Conservation (phyloP, 306 rosid genomes). For the Mimosa pudica region DNA sequence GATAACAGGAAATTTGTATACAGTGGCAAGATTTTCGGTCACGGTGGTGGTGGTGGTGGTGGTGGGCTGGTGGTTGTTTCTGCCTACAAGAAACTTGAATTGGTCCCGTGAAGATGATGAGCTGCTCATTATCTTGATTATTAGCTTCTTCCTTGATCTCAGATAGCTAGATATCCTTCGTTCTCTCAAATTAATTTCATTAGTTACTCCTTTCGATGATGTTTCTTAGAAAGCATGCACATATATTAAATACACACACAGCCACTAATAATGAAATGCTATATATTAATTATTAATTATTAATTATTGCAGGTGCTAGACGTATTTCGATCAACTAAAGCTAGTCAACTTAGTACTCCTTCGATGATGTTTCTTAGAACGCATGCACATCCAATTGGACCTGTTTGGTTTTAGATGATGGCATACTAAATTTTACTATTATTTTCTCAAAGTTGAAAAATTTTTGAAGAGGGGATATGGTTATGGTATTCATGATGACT, state of each 20-base stretch:
- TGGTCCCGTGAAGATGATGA: conserved; percentile 30
- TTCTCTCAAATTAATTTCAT: too few species aligned
- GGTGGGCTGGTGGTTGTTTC: conserved; percentile 21
- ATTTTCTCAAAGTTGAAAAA: not conserved
- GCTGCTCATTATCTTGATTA: not conserved
- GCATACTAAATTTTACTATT: not conserved
- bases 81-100: conserved; percentile 21
- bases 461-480: not conserved
- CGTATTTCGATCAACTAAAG: conserved; percentile 29
- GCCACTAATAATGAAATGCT: not conserved
- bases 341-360: conserved; percentile 34
- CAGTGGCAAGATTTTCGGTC: conserved; percentile 45
- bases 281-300: too few species aligned
- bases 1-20: conserved; percentile 32
- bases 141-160: too few species aligned
- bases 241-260: too few species aligned
- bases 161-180: too few species aligned
- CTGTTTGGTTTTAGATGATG: not conserved
- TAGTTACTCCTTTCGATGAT: too few species aligned
- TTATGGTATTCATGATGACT: not conserved
- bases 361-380: not conserved
- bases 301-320: not conserved
- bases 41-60: conserved; percentile 37
- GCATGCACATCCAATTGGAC: conserved; percentile 1
- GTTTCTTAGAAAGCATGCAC: too few species aligned